A percentile compares a stretch with the other conserved stretches of the same genome.
Evolutionary conservation across 345 rosid genomes (phyloP).

Genomic region (Excoecaria agallocha): DNA sequence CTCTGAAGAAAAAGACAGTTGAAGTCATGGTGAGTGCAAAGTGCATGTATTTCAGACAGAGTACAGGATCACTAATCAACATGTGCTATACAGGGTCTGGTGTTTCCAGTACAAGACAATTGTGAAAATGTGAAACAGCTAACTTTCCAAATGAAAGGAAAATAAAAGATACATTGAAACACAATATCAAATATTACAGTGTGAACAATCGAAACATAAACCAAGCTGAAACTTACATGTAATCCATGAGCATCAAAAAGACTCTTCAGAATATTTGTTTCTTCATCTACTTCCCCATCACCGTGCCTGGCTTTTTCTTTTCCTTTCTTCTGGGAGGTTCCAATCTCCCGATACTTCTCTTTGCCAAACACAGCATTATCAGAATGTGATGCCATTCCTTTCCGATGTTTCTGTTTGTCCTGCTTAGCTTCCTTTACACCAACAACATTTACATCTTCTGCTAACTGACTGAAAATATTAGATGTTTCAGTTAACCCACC

Average conservation of each 20-base stretch:
- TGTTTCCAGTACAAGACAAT: neutral
- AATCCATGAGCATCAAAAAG: constrained; percentile 85
- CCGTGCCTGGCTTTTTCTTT: constrained; percentile 43
- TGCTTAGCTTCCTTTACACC: constrained; percentile 42
- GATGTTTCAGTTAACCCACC: constrained; percentile 77
- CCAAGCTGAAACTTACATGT: constrained; percentile 57
- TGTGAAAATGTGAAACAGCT: neutral
- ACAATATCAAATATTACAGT: neutral
- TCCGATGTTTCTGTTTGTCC: constrained; percentile 26
- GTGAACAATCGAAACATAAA: neutral
- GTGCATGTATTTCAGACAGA: neutral
- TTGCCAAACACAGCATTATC: constrained; percentile 28
- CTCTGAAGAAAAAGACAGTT: constrained; percentile 41
- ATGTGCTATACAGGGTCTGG: neutral
- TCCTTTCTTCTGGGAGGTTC: constrained; percentile 40
- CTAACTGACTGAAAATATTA: constrained; percentile 76
- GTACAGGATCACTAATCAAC: neutral
- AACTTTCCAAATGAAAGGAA: neutral
- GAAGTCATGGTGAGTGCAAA: neutral
- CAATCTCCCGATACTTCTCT: constrained; percentile 28
- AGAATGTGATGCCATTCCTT: constrained; percentile 23
- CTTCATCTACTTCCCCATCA: constrained; percentile 55
- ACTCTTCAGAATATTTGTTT: constrained; percentile 70
- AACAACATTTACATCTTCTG: constrained; percentile 66
- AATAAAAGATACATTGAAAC: neutral